Percentiles rank a stretch among this genome's conserved stretches.
Evolutionary conservation across 163 green algal genomes (phyloP).

Genomic region (Chloromonas sp.): DNA sequence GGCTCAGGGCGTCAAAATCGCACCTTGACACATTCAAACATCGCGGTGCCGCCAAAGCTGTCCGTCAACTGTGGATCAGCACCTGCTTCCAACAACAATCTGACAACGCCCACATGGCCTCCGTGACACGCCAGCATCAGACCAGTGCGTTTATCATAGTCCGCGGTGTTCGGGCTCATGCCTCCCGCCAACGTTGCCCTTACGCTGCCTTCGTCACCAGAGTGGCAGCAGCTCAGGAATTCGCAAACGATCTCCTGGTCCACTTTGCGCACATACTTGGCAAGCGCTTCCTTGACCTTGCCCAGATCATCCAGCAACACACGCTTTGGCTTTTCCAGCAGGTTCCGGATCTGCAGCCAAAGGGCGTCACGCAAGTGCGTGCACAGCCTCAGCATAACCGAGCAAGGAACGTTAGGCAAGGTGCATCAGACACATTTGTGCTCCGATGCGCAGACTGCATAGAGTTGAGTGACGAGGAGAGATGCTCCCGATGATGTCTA

Average conservation of each 20-base stretch:
- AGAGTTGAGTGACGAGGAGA: too few relatives aligned
- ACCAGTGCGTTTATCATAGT: slow-evolving; percentile 25
- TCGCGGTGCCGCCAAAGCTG: slow-evolving; percentile 2
- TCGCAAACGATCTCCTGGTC: slow-evolving; percentile 23
- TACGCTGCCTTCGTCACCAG: slow-evolving; percentile 13
- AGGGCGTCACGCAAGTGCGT: too few relatives aligned
- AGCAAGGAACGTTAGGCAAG: too few relatives aligned
- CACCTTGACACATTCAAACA: slow-evolving; percentile 1
- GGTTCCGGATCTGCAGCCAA: not conserved
- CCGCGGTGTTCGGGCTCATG: slow-evolving; percentile 16
- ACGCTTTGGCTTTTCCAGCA: slow-evolving; percentile 2
- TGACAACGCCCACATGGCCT: not conserved
- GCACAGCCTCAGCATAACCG: too few relatives aligned
- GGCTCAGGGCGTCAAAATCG: not conserved
- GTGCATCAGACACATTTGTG: too few relatives aligned
- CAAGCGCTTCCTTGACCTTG: slow-evolving; percentile 8
- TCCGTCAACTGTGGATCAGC: not conserved
- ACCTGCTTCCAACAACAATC: not conserved
- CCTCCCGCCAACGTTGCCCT: slow-evolving; percentile 13
- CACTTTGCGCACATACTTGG: slow-evolving; percentile 17
- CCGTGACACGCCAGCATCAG: slow-evolving; percentile 18
- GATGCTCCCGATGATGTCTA: too few relatives aligned
- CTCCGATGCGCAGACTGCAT: too few relatives aligned
- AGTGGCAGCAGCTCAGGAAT: slow-evolving; percentile 11
- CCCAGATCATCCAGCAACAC: slow-evolving; percentile 13